Evolutionary conservation across 2,329 filamentous ascomycete genomes (phyloP).

Genomic region (Nothophoma quercina): DNA sequence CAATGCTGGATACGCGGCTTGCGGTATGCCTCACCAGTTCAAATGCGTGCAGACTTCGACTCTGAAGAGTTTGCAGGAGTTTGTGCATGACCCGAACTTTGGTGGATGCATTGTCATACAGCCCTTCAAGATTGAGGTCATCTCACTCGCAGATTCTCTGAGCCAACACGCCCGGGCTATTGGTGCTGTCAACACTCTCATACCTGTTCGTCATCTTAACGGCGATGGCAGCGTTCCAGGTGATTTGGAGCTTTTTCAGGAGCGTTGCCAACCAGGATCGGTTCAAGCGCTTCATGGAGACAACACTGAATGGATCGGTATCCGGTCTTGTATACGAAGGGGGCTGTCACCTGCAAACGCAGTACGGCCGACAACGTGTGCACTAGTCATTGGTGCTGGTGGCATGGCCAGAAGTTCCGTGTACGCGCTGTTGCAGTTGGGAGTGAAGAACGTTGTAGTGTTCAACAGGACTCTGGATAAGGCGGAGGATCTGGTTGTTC

Average conservation of each 20-base stretch:
- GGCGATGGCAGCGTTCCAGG: conserved; percentile 65
- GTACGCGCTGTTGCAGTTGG: conserved; percentile 79
- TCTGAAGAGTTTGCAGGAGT: conserved; percentile 67
- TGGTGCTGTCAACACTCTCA: conserved; percentile 77
- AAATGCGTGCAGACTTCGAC: conserved; percentile 68
- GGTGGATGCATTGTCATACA: conserved; percentile 76
- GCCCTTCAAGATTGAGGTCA: conserved; percentile 77
- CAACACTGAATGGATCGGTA: conserved; percentile 84
- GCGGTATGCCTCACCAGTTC: conserved; percentile 74
- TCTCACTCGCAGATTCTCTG: conserved; percentile 69
- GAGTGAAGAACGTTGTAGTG: conserved; percentile 77
- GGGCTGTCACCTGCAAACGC: conserved; percentile 75
- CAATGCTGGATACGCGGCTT: conserved; percentile 70
- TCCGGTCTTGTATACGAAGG: conserved; percentile 74
- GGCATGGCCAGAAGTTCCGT: conserved; percentile 82
- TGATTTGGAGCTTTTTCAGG: conserved; percentile 60
- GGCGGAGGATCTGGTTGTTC: conserved; percentile 70
- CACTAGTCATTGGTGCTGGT: conserved; percentile 65
- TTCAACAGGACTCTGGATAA: conserved; percentile 75
- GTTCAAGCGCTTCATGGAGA: conserved; percentile 77
- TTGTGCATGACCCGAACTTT: conserved; percentile 72
- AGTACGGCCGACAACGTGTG: conserved; percentile 60
- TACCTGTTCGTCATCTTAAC: conserved; percentile 71
- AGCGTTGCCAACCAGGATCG: conserved; percentile 70
- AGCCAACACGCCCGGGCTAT: conserved; percentile 77